Conservation (phyloP, 106 monocot species). For the Narthecium ossifragum region DNA sequence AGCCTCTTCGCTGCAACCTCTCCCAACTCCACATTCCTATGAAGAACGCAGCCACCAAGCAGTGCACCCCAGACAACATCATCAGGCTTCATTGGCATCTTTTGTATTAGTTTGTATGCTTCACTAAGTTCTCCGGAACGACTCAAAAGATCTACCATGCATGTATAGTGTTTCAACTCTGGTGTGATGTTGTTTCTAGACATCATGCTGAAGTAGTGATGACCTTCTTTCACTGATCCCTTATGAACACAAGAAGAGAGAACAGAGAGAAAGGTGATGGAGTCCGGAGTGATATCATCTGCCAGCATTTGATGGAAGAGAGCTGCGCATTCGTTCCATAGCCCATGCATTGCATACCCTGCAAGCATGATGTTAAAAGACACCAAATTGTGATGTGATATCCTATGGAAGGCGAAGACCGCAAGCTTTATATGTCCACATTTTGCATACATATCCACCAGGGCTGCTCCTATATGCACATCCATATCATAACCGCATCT, state of each 20-base stretch:
- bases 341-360: conserved; percentile 53
- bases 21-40: conserved; percentile 30
- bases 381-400: conserved; percentile 33
- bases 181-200: conserved; percentile 19
- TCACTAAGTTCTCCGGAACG: conserved; percentile 38
- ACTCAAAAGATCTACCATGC: conserved; percentile 57
- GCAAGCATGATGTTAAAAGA: conserved; percentile 44
- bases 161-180: conserved; percentile 40
- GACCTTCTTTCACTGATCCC: conserved; percentile 32
- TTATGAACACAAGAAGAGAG: conserved; percentile 43
- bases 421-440: conserved; percentile 33
- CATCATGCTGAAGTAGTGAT: conserved; percentile 39
- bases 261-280: conserved; percentile 40
- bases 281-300: conserved; percentile 32
- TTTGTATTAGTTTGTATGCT: conserved; percentile 26
- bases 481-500: conserved; percentile 24
- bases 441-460: conserved; percentile 57
- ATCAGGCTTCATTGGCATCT: conserved; percentile 54
- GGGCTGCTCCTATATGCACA: conserved; percentile 31
- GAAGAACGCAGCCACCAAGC: conserved; percentile 35
- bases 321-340: conserved; percentile 15
- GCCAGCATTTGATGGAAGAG: conserved; percentile 27
- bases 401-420: conserved; percentile 25
- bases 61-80: conserved; percentile 48
- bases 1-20: conserved; percentile 35